These are phyloP conservation scores for Zymoseptoria brevis DNA, from an alignment of 2,329 filamentous ascomycete genomes.

Conservation along the genomic window DNA sequence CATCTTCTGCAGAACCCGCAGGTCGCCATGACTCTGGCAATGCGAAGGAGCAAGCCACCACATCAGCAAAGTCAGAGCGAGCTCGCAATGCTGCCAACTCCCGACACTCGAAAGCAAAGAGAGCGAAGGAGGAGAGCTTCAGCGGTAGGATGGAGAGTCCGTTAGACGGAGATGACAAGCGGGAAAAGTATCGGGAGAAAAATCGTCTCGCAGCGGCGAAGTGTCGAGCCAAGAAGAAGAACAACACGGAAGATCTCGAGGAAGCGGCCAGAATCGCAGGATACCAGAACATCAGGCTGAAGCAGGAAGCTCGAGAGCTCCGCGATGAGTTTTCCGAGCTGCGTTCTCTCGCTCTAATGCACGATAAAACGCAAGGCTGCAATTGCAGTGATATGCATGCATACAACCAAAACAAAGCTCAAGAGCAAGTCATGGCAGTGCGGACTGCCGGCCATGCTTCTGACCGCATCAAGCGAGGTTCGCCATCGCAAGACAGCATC, in stretches of 20 bases:
- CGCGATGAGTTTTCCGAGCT: conserved; percentile 28
- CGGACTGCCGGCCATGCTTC: conserved; percentile 8
- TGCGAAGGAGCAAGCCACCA: neutral
- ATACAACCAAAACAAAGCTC: conserved; percentile 28
- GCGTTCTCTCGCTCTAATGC: conserved; percentile 27
- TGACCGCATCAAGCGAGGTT: conserved; percentile 2
- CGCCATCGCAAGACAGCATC: conserved; percentile 17
- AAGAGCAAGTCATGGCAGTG: conserved; percentile 17
- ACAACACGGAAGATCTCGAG: conserved; percentile 47
- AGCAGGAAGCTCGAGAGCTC: conserved; percentile 25
- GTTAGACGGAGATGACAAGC: conserved; percentile 35
- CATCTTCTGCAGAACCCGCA: neutral
- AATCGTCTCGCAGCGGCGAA: conserved; percentile 68
- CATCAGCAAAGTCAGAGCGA: conserved; percentile 21
- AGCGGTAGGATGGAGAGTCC: conserved; percentile 7
- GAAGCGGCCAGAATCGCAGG: conserved; percentile 35
- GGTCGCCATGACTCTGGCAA: neutral
- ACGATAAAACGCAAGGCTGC: conserved; percentile 25
- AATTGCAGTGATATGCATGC: conserved; percentile 25
- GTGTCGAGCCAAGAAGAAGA: conserved; percentile 62
- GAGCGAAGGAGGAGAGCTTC: conserved; percentile 17
- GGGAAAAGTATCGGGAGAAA: conserved; percentile 56
- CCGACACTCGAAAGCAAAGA: conserved; percentile 24
- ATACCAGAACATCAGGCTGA: conserved; percentile 25
- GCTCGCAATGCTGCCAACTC: conserved; percentile 27